phyloP scores from a whole-genome alignment of 176 grass and related monocot species.

The Ensete ventricosum region DNA sequence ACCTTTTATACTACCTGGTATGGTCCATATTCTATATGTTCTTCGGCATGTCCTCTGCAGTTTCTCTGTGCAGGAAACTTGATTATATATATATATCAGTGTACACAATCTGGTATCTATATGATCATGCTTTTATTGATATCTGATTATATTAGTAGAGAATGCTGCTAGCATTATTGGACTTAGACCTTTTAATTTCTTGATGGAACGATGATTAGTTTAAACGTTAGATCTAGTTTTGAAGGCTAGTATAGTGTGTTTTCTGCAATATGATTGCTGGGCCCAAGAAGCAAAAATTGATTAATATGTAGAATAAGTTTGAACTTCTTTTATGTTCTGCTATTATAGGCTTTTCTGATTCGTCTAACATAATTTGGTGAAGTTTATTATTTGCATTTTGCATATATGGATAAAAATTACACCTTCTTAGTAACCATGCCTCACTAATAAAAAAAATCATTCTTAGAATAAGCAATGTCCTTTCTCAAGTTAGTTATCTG shows the following conservation, averaged over 20 bases:
- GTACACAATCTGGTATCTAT: neutral
- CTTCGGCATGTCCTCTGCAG: neutral
- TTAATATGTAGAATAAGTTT: too few relatives aligned
- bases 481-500: too few relatives aligned
- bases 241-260: neutral
- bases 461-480: too few relatives aligned
- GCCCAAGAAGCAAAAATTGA: too few relatives aligned
- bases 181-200: neutral
- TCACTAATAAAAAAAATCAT: too few relatives aligned
- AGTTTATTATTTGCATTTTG: too few relatives aligned
- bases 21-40: constrained; percentile 9
- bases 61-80: constrained; percentile 1
- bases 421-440: too few relatives aligned
- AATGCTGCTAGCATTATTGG: neutral
- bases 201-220: neutral
- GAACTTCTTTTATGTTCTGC: too few relatives aligned
- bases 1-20: constrained; percentile 95
- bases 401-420: too few relatives aligned
- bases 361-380: too few relatives aligned
- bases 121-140: neutral
- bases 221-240: neutral
- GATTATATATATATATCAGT: neutral
- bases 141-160: neutral
- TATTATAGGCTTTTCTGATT: too few relatives aligned
- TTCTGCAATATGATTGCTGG: too few relatives aligned